These are phyloP conservation scores for Penicillium waksmanii DNA, from an alignment of 495 filamentous ascomycete species.

Conservation along the genomic window DNA sequence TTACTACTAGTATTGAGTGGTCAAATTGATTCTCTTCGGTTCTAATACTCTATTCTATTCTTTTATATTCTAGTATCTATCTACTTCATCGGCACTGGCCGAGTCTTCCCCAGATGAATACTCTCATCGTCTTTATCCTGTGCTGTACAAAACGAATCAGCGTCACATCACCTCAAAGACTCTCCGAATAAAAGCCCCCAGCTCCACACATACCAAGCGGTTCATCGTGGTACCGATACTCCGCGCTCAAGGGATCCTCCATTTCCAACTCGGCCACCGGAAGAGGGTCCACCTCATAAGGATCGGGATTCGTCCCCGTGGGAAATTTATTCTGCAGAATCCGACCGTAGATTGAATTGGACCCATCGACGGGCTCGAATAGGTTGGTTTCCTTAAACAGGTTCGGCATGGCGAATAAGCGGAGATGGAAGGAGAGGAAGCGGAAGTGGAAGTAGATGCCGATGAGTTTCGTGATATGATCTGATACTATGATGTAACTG, in stretches of 20 bases:
- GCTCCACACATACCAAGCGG: slow-evolving; percentile 7
- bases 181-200: neutral
- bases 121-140: slow-evolving; percentile 5
- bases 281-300: neutral
- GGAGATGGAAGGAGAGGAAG: neutral
- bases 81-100: too few relatives aligned
- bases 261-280: neutral
- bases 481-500: neutral
- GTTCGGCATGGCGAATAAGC: neutral
- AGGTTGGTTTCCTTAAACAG: neutral
- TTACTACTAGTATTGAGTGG: too few relatives aligned
- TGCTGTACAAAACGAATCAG: neutral
- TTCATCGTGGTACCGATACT: slow-evolving; percentile 1
- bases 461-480: neutral
- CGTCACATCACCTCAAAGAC: neutral
- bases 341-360: neutral
- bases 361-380: neutral
- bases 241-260: slow-evolving; percentile 7
- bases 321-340: neutral
- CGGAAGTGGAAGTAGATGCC: neutral
- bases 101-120: neutral
- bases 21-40: too few relatives aligned
- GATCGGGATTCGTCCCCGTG: neutral
- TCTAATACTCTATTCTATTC: neutral
- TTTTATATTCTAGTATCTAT: too few relatives aligned